Evolutionary conservation across 164 flowering plant genomes (phyloP).

Genomic region (Piper betle): DNA sequence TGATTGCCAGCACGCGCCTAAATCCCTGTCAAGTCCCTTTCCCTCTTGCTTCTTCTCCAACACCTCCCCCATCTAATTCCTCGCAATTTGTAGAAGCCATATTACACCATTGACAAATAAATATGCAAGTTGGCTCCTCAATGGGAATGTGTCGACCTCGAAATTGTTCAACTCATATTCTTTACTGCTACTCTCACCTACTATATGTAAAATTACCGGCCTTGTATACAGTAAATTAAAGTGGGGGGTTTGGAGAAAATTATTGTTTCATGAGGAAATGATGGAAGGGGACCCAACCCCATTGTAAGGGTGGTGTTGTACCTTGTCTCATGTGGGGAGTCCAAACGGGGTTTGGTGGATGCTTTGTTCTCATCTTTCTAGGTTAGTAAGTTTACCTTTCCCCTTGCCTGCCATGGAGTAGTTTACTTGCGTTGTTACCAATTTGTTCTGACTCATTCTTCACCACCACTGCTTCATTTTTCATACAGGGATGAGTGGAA

Average conservation of each 20-base stretch:
- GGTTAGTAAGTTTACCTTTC: neutral
- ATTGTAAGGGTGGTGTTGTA: slow-evolving; percentile 1
- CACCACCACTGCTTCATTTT: neutral
- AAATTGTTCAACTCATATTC: too few species aligned
- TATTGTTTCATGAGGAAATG: slow-evolving; percentile 2
- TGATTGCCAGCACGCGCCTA: slow-evolving; percentile 1
- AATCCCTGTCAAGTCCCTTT: neutral
- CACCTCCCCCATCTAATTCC: neutral
- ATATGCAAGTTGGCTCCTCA: too few species aligned
- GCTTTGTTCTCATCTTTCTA: slow-evolving; percentile 5
- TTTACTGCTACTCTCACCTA: too few species aligned
- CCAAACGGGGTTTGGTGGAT: slow-evolving; percentile 20
- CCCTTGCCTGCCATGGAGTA: slow-evolving; percentile 1
- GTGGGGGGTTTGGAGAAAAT: too few species aligned
- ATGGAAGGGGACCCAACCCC: slow-evolving; percentile 11
- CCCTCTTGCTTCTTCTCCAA: neutral
- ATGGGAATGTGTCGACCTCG: too few species aligned
- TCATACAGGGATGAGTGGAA: neutral
- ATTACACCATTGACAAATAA: too few species aligned
- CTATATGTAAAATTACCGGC: too few species aligned
- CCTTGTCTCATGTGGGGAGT: slow-evolving; percentile 12
- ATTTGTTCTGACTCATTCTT: neutral
- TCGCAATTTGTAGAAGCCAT: neutral
- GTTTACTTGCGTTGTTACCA: slow-evolving; percentile 1
- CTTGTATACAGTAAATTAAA: too few species aligned